Evolutionary conservation across 495 filamentous ascomycete species (phyloP).

Genomic region (Clavariopsis aquatica): DNA sequence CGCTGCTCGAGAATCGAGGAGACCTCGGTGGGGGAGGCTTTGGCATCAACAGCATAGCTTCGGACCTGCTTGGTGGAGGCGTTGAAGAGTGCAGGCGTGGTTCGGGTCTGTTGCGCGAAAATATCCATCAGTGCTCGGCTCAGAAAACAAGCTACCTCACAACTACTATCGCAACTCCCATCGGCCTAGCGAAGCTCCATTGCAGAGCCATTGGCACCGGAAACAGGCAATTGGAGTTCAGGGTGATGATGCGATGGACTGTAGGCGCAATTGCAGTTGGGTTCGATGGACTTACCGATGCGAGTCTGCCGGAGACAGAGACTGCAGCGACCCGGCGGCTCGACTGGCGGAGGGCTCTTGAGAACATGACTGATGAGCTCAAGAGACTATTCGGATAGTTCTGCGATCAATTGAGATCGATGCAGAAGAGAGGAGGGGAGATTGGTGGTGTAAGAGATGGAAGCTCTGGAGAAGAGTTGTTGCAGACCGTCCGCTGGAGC

Average conservation of each 20-base stretch:
- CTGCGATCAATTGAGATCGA: slow-evolving; percentile 44
- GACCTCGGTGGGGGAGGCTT: slow-evolving; percentile 95
- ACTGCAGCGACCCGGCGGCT: slow-evolving; percentile 89
- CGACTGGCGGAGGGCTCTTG: slow-evolving; percentile 94
- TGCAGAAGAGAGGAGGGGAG: slow-evolving; percentile 38
- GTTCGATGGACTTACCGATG: slow-evolving; percentile 71
- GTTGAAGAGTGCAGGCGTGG: slow-evolving; percentile 74
- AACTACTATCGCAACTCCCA: slow-evolving; percentile 19
- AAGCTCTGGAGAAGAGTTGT: slow-evolving; percentile 16
- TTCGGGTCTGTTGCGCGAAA: slow-evolving; percentile 66
- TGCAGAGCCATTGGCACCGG: slow-evolving; percentile 18
- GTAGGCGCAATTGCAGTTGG: slow-evolving; percentile 36
- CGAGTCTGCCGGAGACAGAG: slow-evolving; percentile 85
- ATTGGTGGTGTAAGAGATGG: slow-evolving; percentile 25
- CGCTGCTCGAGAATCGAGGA: slow-evolving; percentile 98
- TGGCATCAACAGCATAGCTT: slow-evolving; percentile 89
- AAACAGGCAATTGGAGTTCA: slow-evolving; percentile 21
- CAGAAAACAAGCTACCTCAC: slow-evolving; percentile 29
- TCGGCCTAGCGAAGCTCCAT: slow-evolving; percentile 38
- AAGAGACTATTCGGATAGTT: slow-evolving; percentile 51
- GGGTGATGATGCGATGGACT: slow-evolving; percentile 45
- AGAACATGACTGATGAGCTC: slow-evolving; percentile 78
- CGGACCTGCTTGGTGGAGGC: slow-evolving; percentile 75
- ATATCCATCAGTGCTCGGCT: slow-evolving; percentile 43
- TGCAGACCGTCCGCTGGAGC: slow-evolving; percentile 8